Evolutionary conservation across 2,329 filamentous ascomycete species (phyloP), one percentile per base, ranked within the genome.

Genomic region (Ustulina deusta): DNA sequence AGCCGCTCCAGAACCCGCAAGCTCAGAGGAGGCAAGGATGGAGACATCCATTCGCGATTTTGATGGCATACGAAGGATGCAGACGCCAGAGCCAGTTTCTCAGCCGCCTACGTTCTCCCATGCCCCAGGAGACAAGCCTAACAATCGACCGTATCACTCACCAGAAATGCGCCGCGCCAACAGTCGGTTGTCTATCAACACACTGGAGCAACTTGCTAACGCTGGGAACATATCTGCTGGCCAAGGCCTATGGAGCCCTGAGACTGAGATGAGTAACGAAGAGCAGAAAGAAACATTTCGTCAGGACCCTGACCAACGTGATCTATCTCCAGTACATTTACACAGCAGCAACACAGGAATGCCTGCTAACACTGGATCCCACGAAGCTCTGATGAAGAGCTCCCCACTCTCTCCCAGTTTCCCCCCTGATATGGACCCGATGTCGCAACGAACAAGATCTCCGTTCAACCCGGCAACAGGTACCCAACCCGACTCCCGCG

Each of bases 71-170:
- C 81, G 81, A 59, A 80, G 83, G 65, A 84, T 89, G 77, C 84
- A 86, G 38, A 89, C 91, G 6, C 93, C 92, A 1, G 91, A 92
- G 72, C 93, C 93, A 7, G 93, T 97, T 22, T 88, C 87, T 5
- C 83, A 85, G 6, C 94, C 95, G 0, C 95, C 95, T 2, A 89
- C 89, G 11, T 95, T 97, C 78, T 87, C 89, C 55, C 93, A 97
- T 78, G 85, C 86, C 42, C 88, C 94, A 13, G 89, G 91, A 68
- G 87, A 91, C 59, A 86, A 88, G 56, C 94, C 94, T 5, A 83
- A 85, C 1, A 89, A 87, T 66, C 88, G 88, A 69, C 92, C 92
- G 0, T 89, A 92, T 73, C 89, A 93, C 65, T 90, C 93, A 34
- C 88, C 91, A 15, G 93, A 96, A 76, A 84, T 95, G 74, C 90